phyloP scores from a whole-genome alignment of 2,329 filamentous ascomycete genomes.

The Beauveria pseudobassiana region DNA sequence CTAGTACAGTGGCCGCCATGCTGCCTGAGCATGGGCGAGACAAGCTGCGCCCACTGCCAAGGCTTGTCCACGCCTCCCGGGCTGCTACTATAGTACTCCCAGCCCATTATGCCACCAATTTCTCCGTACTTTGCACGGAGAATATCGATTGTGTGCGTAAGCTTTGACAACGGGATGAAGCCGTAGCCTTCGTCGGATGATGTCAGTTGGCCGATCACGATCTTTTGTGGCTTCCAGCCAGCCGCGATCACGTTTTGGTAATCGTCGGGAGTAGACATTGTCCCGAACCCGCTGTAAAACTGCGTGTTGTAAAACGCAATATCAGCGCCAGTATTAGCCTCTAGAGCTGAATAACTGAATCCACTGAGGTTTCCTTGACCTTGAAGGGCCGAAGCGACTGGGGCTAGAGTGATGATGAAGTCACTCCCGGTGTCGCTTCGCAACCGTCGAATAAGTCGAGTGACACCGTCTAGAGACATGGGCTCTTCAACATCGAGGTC shows the following conservation, averaged over 20 bases:
- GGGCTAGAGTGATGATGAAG: constrained; percentile 72
- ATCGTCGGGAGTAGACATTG: constrained; percentile 30
- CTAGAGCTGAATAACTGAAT: constrained; percentile 67
- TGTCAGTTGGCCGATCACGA: constrained; percentile 73
- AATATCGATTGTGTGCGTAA: constrained; percentile 31
- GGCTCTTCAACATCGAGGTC: constrained; percentile 73
- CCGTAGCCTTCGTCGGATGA: constrained; percentile 58
- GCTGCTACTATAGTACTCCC: constrained; percentile 80
- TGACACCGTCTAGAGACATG: constrained; percentile 57
- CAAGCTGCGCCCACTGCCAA: constrained; percentile 64
- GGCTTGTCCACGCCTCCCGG: constrained; percentile 52
- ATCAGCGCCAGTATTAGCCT: constrained; percentile 50
- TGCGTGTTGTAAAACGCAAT: constrained; percentile 81
- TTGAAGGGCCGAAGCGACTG: constrained; percentile 64
- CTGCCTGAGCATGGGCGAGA: not conserved
- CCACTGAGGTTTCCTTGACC: constrained; percentile 58
- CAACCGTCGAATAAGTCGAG: constrained; percentile 56
- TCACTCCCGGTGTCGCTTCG: constrained; percentile 56
- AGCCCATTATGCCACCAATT: constrained; percentile 81
- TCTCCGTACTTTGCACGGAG: constrained; percentile 44
- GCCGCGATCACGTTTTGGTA: constrained; percentile 40
- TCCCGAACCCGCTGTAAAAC: constrained; percentile 82
- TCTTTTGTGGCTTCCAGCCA: constrained; percentile 63
- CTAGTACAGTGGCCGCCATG: not conserved
- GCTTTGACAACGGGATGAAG: constrained; percentile 35